Evolutionary conservation across 164 flowering plant species (phyloP).

Genomic region (Vitis labrusca): DNA sequence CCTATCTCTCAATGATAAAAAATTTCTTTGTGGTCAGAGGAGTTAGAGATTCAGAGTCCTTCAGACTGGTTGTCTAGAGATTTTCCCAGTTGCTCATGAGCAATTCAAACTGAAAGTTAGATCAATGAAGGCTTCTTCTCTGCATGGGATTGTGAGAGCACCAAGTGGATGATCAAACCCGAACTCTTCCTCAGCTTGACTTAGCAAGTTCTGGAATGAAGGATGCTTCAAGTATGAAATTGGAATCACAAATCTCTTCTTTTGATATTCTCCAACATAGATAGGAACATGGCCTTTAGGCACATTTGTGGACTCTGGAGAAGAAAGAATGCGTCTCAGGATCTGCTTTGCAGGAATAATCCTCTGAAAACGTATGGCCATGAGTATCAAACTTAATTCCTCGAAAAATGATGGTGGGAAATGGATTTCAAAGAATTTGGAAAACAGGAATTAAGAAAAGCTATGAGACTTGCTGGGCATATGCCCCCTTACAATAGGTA

Average conservation of each 20-base stretch:
- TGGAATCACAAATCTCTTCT: slow-evolving; percentile 42
- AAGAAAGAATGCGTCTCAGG: too few species aligned
- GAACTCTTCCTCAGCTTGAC: slow-evolving; percentile 46
- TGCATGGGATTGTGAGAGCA: slow-evolving; percentile 48
- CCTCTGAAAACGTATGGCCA: too few species aligned
- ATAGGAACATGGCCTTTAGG: slow-evolving; percentile 38
- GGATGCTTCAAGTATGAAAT: slow-evolving; percentile 44
- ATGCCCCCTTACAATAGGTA: too few species aligned
- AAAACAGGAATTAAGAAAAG: too few species aligned
- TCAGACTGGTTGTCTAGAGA: too few species aligned
- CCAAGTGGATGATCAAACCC: slow-evolving; percentile 52
- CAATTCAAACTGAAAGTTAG: slow-evolving; percentile 30
- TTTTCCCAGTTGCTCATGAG: neutral
- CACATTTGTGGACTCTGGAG: slow-evolving; percentile 8
- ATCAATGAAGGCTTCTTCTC: slow-evolving; percentile 33
- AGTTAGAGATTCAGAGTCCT: too few species aligned
- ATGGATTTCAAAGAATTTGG: too few species aligned
- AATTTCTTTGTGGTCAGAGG: too few species aligned
- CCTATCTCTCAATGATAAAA: too few species aligned
- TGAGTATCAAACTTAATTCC: too few species aligned
- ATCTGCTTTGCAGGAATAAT: neutral
- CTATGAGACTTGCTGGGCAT: too few species aligned
- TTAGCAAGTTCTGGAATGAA: slow-evolving; percentile 38
- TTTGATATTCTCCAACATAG: slow-evolving; percentile 37
- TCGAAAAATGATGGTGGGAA: too few species aligned